Evolutionary conservation across 1,284 basidiomycete species (phyloP).

Genomic region (Marasmius fiardii): DNA sequence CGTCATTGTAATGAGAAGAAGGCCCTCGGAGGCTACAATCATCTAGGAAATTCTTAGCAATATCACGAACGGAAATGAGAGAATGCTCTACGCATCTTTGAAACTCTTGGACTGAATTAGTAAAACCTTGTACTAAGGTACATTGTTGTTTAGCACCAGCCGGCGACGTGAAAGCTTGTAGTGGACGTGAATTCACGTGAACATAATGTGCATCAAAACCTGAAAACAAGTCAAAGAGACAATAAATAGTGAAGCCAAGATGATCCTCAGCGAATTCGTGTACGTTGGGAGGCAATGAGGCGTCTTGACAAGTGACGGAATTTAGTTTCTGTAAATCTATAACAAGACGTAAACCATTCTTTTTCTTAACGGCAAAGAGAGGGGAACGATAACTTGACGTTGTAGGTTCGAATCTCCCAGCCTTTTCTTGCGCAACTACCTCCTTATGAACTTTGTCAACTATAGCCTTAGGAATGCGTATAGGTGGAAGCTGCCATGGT

Average conservation of each 20-base stretch:
- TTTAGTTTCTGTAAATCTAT: conserved; percentile 31
- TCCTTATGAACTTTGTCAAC: conserved; percentile 19
- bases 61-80: conserved; percentile 14
- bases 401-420: conserved; percentile 28
- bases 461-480: conserved; percentile 24
- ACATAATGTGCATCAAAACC: conserved; percentile 25
- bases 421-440: conserved; percentile 19
- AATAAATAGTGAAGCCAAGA: conserved; percentile 23
- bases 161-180: conserved; percentile 10
- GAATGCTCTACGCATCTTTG: conserved; percentile 20
- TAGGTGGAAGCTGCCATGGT: conserved; percentile 26
- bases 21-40: conserved; percentile 26
- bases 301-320: conserved; percentile 26
- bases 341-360: conserved; percentile 26
- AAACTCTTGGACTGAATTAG: conserved; percentile 24
- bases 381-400: conserved; percentile 26
- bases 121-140: conserved; percentile 9
- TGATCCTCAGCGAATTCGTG: conserved; percentile 31
- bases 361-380: conserved; percentile 30
- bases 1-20: conserved; percentile 18
- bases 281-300: conserved; percentile 22
- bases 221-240: conserved; percentile 23
- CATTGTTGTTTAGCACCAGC: conserved; percentile 5
- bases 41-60: conserved; percentile 17
- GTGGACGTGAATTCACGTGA: conserved; percentile 24